Percentiles rank a stretch among this genome's conserved stretches.
These are phyloP conservation scores for Exobasidium cylindrosporum DNA, from an alignment of 1,284 basidiomycete genomes.

Conservation along the genomic window DNA sequence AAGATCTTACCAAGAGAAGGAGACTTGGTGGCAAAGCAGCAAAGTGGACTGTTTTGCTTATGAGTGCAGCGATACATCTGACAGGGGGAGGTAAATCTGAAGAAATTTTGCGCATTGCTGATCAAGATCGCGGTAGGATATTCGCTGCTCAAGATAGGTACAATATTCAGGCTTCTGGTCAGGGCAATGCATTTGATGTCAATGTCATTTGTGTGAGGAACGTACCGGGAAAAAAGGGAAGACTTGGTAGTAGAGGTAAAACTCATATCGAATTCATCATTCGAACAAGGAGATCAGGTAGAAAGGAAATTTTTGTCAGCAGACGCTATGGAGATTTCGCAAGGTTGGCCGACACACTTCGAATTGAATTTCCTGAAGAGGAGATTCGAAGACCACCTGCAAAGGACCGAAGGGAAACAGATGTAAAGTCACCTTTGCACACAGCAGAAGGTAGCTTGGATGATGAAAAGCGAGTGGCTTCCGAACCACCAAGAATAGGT, in stretches of 20 bases:
- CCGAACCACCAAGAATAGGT: slow-evolving; percentile 2
- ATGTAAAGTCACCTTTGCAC: slow-evolving; percentile 22
- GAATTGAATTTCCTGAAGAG: slow-evolving; percentile 42
- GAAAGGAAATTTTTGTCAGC: slow-evolving; percentile 79
- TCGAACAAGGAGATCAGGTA: slow-evolving; percentile 71
- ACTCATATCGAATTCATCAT: slow-evolving; percentile 76
- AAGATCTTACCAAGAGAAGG: slow-evolving; percentile 37
- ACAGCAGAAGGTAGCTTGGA: neutral
- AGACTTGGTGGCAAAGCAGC: slow-evolving; percentile 34
- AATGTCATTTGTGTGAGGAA: slow-evolving; percentile 50
- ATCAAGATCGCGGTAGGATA: slow-evolving; percentile 37
- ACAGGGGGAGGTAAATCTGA: slow-evolving; percentile 26
- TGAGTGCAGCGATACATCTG: slow-evolving; percentile 46
- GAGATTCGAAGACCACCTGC: slow-evolving; percentile 30
- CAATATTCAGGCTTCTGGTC: slow-evolving; percentile 17
- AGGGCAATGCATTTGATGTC: slow-evolving; percentile 35
- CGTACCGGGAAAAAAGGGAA: slow-evolving; percentile 30
- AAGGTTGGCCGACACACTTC: slow-evolving; percentile 43
- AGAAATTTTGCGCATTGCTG: slow-evolving; percentile 48
- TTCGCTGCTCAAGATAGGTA: slow-evolving; percentile 34
- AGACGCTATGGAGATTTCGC: slow-evolving; percentile 92
- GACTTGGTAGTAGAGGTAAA: slow-evolving; percentile 32
- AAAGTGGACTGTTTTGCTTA: slow-evolving; percentile 39
- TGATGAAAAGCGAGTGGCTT: neutral
- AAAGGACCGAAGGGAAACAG: slow-evolving; percentile 42